Base-by-base conservation (phyloP, 1,284 basidiomycete genomes). In the Pisolithus thermaeus region DNA sequence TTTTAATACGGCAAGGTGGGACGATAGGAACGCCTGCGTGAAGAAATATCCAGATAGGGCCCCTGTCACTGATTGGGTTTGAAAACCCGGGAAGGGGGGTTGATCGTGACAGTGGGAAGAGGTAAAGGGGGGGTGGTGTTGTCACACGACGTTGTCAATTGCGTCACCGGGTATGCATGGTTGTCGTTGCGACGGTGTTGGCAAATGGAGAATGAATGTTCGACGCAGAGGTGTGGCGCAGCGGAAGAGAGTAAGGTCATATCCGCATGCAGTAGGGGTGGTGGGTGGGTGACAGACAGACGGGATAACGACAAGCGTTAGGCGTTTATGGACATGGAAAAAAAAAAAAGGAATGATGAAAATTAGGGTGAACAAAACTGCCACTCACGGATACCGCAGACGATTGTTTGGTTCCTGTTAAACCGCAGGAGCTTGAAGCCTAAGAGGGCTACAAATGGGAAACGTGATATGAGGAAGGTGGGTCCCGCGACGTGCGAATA, bases 21-120 rank as follows among this genome's bases (percentile, higher is more conserved):
- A 68, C n/a, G 71, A 63, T 53, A 69, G 58, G 60, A 77, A 77
- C 41, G 69, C 81, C 68, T 83, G 79, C 58, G 76, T 80, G 72
- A 86, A 87, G 57, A 81, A 72, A 74, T 85, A 84, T 49, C 84
- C 84, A 56, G 83, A 80, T 41, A 84, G 68, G 38, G 77, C 62
- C 50, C 81, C 83, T 61, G 80, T 81, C 51, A 81, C 84, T 87
- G 32, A 35, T 68, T 35, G 51, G 28, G 32, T 35, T 51, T 36
- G 40, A 44, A 18, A 22, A 27, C 5, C 25, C 8, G 42, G 18
- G 18, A 20, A 4, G 32, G 22, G 50, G 41, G 36, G 27, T 37
- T 6, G 44, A 39, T 22, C 28, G 40, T 35, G 47, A 53, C n/a
- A 22, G 30, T 35, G 38, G n/a, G 36, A 18, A n/a, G 25, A 9